These are phyloP conservation scores for Kregervanrija fluxuum DNA, from an alignment of 805 yeast genomes.

Conservation along the genomic window DNA sequence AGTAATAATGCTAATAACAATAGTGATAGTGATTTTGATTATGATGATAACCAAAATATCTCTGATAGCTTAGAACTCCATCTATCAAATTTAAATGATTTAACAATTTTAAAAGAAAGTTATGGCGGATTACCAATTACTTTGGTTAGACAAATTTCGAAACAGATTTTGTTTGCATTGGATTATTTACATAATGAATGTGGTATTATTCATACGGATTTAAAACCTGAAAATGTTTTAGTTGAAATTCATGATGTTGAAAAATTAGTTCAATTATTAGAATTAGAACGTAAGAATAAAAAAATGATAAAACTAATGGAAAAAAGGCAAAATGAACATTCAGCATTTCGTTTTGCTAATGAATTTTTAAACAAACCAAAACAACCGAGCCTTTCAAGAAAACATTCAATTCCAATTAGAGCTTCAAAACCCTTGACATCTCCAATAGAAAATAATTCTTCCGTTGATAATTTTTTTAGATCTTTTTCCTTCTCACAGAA, in stretches of 20 bases:
- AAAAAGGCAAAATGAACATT: slow-evolving; percentile 15
- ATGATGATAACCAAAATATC: slow-evolving; percentile 2
- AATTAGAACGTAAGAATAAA: slow-evolving; percentile 26
- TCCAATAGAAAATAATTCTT: slow-evolving; percentile 31
- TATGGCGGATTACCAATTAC: slow-evolving; percentile 49
- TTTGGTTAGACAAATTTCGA: slow-evolving; percentile 48
- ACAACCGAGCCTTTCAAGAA: slow-evolving; percentile 4
- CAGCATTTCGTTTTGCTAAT: neutral
- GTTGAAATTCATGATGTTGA: slow-evolving; percentile 50
- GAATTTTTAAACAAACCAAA: neutral
- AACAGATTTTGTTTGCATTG: slow-evolving; percentile 46
- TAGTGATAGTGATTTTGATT: slow-evolving; percentile 1
- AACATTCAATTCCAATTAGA: slow-evolving; percentile 29
- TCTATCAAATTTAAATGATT: slow-evolving; percentile 22
- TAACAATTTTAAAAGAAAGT: slow-evolving; percentile 31
- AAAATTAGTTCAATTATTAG: slow-evolving; percentile 38
- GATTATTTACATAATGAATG: slow-evolving; percentile 55
- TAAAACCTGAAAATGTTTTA: slow-evolving; percentile 67
- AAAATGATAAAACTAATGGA: slow-evolving; percentile 15
- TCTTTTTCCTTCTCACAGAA: slow-evolving; percentile 28
- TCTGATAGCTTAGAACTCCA: slow-evolving; percentile 16
- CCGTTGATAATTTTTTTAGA: slow-evolving; percentile 29
- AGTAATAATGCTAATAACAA: neutral
- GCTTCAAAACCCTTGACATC: slow-evolving; percentile 43
- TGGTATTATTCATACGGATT: slow-evolving; percentile 66